Percentiles rank a stretch among this genome's conserved stretches.
Evolutionary conservation across 2,329 filamentous ascomycete species (phyloP).

Genomic region (Phaeomoniella chlamydospora): DNA sequence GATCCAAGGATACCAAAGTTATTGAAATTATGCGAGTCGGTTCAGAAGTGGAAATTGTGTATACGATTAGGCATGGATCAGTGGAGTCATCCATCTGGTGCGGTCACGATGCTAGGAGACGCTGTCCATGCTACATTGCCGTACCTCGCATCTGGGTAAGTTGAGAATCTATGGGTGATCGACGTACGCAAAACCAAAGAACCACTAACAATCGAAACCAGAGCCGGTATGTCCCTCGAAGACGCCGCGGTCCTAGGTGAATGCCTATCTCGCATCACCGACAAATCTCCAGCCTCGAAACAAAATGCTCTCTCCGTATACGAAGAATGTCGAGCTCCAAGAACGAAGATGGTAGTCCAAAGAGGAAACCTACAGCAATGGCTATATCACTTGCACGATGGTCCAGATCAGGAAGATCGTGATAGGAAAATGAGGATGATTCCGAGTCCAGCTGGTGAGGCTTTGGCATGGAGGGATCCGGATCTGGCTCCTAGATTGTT

Average conservation of each 20-base stretch:
- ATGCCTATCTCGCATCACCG: constrained; percentile 36
- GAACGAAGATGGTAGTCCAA: constrained; percentile 46
- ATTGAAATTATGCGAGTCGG: constrained; percentile 39
- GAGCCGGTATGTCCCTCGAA: constrained; percentile 51
- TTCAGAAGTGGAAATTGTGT: constrained; percentile 47
- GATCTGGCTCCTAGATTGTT: constrained; percentile 22
- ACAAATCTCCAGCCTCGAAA: constrained; percentile 25
- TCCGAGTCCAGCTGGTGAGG: constrained; percentile 17
- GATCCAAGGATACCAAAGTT: constrained; percentile 43
- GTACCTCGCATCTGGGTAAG: constrained; percentile 45
- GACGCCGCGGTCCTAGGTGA: constrained; percentile 52
- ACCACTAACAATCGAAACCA: neutral
- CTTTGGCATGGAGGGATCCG: constrained; percentile 27
- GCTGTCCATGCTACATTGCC: constrained; percentile 51
- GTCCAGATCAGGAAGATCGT: constrained; percentile 37
- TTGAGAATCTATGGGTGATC: too few species aligned
- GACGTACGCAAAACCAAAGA: too few species aligned
- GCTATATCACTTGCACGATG: constrained; percentile 48
- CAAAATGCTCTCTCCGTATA: constrained; percentile 22
- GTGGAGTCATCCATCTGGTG: constrained; percentile 42
- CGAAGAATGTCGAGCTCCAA: constrained; percentile 40
- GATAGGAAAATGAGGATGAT: constrained; percentile 26
- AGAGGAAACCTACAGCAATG: constrained; percentile 47
- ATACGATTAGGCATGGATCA: constrained; percentile 38
- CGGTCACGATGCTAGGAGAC: constrained; percentile 47